Base-by-base conservation (phyloP, 108 stramenopile genomes). In the Phaeodactylum tricornutum region DNA sequence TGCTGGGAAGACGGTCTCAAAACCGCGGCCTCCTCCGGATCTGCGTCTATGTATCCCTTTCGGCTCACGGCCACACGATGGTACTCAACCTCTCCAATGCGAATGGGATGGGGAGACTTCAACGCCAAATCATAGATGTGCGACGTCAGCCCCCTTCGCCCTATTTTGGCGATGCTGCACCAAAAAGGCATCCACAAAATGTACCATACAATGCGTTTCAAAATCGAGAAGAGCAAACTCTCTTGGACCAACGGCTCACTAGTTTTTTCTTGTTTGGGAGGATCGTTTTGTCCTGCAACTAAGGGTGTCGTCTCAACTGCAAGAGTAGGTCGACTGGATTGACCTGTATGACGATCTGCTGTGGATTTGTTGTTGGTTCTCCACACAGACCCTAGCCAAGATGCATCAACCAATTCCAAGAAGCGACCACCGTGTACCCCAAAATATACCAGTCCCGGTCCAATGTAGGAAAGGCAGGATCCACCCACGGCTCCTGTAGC, bases 401-500 rank as follows among this genome's bases (percentile, higher is more conserved):
- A 47, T 47, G 72, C 31, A 15, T 23, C 38, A 7, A 64, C 64
- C 29, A 79, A 51, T 39, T 69, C 61, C 46, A 81, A 43, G 47
- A 89, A 89, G 31, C 81, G 69, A 17, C 53, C 72, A 0, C 82
- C 84, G 53, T 92, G 83, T 1, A 92, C 64, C 17, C 71, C 81
- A 27, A 92, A 43, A 50, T 84, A 92, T 1, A 80, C 66, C 26
- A 72, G 50, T 24, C 84, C 84, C 28, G 89, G 89, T n/a, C 80
- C 84, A 49, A 92, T 75, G 49, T 92, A 92, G 15, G 67, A 53
- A 19, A 92, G 40, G 37, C 64, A 72, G 14, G 69, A 72, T 16
- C 80, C 89, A 25, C 64, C 82, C 42, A 92, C 46, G 2, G 80
- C 62, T 25, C 80, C 81, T 8, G 75, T 75, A 8, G 74, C 37